Conservation (phyloP, 768 basidiomycete genomes). For the Russula olivacea region DNA sequence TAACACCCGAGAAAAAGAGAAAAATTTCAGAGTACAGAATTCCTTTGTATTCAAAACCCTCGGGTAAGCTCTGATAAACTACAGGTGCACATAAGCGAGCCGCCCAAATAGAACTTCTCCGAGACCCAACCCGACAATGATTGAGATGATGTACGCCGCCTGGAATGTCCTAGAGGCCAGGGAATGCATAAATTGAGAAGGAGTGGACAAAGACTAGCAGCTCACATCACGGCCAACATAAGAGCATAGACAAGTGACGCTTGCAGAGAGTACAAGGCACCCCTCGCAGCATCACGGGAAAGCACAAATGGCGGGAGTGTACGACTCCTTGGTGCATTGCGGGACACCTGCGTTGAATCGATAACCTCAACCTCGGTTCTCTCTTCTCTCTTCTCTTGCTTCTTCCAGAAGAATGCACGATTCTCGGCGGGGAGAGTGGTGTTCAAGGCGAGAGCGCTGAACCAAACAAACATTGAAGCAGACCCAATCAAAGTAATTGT, state of each 20-base stretch:
- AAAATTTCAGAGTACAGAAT: not conserved
- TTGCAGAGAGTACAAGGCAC: slow-evolving; percentile 57
- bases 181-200: slow-evolving; percentile 17
- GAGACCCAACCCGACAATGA: slow-evolving; percentile 62
- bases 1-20: not conserved
- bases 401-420: not conserved
- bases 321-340: slow-evolving; percentile 29
- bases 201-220: slow-evolving; percentile 3
- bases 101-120: slow-evolving; percentile 73
- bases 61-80: not conserved
- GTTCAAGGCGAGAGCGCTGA: not conserved
- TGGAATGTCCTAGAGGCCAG: slow-evolving; percentile 67
- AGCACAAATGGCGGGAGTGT: slow-evolving; percentile 58
- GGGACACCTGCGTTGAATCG: not conserved
- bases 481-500: not conserved
- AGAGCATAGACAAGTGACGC: slow-evolving; percentile 58
- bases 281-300: slow-evolving; percentile 65
- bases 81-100: slow-evolving; percentile 30
- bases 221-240: slow-evolving; percentile 82
- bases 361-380: not conserved
- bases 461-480: not conserved
- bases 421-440: not conserved
- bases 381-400: not conserved
- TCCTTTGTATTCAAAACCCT: not conserved
- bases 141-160: slow-evolving; percentile 65